phyloP scores from a whole-genome alignment of 805 yeast genomes.

The Diddensiella santjacobensis region DNA sequence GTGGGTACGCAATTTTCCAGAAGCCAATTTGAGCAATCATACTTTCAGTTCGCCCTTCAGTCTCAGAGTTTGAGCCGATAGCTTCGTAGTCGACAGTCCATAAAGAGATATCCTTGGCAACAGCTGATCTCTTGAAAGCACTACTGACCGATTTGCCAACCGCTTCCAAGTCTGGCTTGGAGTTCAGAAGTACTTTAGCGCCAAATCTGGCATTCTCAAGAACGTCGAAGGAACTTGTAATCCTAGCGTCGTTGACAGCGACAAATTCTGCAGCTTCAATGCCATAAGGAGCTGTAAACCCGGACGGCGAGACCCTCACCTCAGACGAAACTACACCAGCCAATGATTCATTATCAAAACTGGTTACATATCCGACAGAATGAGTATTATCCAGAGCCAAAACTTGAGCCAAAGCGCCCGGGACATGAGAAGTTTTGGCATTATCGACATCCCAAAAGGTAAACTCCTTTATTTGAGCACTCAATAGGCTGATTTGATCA shows the following conservation, averaged over 20 bases:
- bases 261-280: conserved; percentile 62
- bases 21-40: conserved; percentile 77
- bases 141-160: conserved; percentile 51
- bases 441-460: conserved; percentile 70
- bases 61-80: conserved; percentile 63
- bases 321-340: conserved; percentile 73
- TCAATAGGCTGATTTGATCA: neutral
- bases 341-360: conserved; percentile 64
- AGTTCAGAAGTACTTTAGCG: conserved; percentile 47
- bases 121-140: conserved; percentile 49
- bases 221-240: conserved; percentile 59
- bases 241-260: conserved; percentile 54
- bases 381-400: conserved; percentile 54
- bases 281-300: conserved; percentile 26
- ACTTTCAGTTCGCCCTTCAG: conserved; percentile 69
- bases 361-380: conserved; percentile 53
- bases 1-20: conserved; percentile 69
- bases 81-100: conserved; percentile 58
- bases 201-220: conserved; percentile 53
- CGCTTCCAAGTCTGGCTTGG: conserved; percentile 39
- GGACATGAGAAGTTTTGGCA: conserved; percentile 48
- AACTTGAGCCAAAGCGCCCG: conserved; percentile 64
- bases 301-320: conserved; percentile 45
- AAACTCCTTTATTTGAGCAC: conserved; percentile 28
- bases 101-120: conserved; percentile 50